Evolutionary conservation across 352 stramenopile species (phyloP).

Genomic region (Aphanomyces euteiches): DNA sequence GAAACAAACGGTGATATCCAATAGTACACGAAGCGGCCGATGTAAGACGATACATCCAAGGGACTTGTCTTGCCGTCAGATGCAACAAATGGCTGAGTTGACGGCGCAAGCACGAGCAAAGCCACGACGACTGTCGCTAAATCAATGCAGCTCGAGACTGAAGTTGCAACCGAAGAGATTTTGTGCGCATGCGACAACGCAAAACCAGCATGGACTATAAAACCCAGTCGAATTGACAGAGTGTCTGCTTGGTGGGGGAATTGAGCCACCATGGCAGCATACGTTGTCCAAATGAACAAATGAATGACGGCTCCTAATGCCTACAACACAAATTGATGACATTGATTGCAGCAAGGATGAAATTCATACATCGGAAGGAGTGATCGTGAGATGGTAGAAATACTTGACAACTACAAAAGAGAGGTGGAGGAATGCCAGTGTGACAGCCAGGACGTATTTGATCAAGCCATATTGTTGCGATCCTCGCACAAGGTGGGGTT

Average conservation of each 20-base stretch:
- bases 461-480: not conserved
- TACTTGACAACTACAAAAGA: conserved; percentile 16
- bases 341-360: not conserved
- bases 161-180: not conserved
- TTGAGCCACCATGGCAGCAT: conserved; percentile 12
- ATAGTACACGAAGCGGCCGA: conserved; percentile 60
- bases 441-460: conserved; percentile 21
- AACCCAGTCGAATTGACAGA: not conserved
- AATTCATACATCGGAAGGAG: conserved; percentile 17
- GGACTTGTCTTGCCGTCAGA: conserved; percentile 32
- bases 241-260: conserved; percentile 15
- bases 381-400: not conserved
- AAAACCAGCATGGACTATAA: not conserved
- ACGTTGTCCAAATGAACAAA: conserved; percentile 1
- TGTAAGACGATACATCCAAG: conserved; percentile 49
- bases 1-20: conserved; percentile 68
- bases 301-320: conserved; percentile 13
- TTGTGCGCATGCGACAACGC: not conserved
- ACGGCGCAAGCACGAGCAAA: conserved; percentile 9
- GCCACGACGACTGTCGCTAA: not conserved
- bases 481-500: conserved; percentile 1
- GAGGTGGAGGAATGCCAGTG: conserved; percentile 8
- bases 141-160: not conserved
- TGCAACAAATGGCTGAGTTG: not conserved
- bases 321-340: conserved; percentile 4